Evolutionary conservation across 2,329 filamentous ascomycete species (phyloP), one percentile per base, ranked within the genome.

Genomic region (Aspergillus sp.): DNA sequence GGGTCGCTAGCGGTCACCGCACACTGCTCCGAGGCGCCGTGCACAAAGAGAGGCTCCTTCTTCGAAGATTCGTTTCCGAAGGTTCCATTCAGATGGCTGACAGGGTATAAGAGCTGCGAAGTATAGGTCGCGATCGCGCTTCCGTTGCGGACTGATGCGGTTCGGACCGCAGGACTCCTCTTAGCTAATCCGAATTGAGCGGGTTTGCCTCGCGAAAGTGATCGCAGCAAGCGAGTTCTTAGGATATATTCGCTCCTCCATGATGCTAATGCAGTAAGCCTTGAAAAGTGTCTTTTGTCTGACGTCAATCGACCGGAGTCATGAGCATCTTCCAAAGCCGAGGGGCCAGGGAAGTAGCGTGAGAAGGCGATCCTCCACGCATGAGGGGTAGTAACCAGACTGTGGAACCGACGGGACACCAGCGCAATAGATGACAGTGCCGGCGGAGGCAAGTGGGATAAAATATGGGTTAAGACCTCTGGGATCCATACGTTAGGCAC

Each of bases 161-260:
- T 74, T 20, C 83, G 80, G 18, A 80, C 73, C 6, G 83, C 76
- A 11, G 85, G 84, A 55, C 83, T 71, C 66, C 80, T 76, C 47
- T 79, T 75, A 30, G 81, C 71, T 9, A 80, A 78, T 38, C 87
- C 82, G 15, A 65, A 83, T 77, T 57, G 68, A 9, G 73, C 69
- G 38, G 93, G 91, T 70, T 93, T 96, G 50, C 93, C 95, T 58
- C 91, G 87, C 47, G 83, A 84, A 56, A 98, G 80, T 60, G 90
- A 95, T 44, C 92, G 85, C 52, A 98, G 78, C 51, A 98, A 83
- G 47, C 91, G 85, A 2, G 92, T 97, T 47, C 95, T 85, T 56
- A 96, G 78, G 48, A 98, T 89, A 68, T 98, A 99, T 74, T 99
- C 95, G 74, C 91, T 97, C 65, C 93, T 85, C 93, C 95, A 98